These are phyloP conservation scores for Brassica nigra DNA, from an alignment of 345 rosid species.

Conservation along the genomic window DNA sequence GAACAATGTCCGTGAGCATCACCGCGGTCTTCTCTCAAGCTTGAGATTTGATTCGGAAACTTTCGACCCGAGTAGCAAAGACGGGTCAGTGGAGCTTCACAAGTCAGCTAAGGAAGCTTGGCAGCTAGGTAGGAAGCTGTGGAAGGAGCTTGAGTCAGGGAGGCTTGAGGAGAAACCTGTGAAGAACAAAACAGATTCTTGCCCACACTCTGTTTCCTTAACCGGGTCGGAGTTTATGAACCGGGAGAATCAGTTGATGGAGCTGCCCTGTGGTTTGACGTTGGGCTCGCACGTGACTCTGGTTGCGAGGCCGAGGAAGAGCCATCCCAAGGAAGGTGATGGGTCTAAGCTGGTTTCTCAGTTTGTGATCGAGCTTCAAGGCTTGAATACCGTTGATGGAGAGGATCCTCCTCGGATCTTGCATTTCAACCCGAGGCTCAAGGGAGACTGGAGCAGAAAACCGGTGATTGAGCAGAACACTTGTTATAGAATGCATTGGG, in stretches of 20 bases:
- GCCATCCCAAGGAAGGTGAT: constrained; percentile 50
- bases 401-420: constrained; percentile 96
- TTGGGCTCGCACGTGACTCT: constrained; percentile 85
- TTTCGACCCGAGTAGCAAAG: constrained; percentile 56
- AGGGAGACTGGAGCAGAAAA: constrained; percentile 83
- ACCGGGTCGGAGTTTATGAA: constrained; percentile 61
- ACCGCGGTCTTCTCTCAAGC: constrained; percentile 54
- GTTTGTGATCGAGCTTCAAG: constrained; percentile 85
- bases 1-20: constrained; percentile 21
- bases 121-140: constrained; percentile 69
- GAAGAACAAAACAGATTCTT: constrained; percentile 52
- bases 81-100: constrained; percentile 73
- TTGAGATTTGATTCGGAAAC: constrained; percentile 57
- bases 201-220: constrained; percentile 65
- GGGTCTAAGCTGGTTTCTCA: constrained; percentile 66
- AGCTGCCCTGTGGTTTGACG: constrained; percentile 84
- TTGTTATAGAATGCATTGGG: constrained; percentile 97
- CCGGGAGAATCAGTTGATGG: constrained; percentile 51
- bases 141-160: constrained; percentile 67
- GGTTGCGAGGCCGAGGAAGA: constrained; percentile 81
- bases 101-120: constrained; percentile 73
- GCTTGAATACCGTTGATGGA: constrained; percentile 82
- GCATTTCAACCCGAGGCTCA: constrained; percentile 89
- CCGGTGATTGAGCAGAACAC: constrained; percentile 96
- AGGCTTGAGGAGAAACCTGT: constrained; percentile 47